Conservation (phyloP, 495 filamentous ascomycete genomes). For the Penicillium nucicola region DNA sequence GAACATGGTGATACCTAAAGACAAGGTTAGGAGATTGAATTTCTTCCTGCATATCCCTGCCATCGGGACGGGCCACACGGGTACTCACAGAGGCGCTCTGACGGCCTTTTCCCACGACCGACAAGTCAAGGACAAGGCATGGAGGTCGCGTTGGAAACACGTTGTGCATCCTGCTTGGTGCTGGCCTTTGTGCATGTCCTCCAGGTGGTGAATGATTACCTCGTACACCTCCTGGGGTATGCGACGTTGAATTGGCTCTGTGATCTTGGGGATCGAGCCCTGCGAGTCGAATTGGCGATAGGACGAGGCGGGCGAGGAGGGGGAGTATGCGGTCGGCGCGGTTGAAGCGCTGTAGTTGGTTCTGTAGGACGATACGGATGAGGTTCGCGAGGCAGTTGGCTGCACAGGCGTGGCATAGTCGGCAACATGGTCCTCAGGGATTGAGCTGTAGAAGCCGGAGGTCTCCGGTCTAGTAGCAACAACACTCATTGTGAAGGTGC, state of each 20-base stretch:
- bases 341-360: slow-evolving; percentile 40
- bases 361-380: slow-evolving; percentile 42
- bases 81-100: slow-evolving; percentile 58
- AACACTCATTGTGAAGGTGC: slow-evolving; percentile 37
- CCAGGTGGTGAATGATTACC: slow-evolving; percentile 51
- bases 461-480: slow-evolving; percentile 42
- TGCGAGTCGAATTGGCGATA: slow-evolving; percentile 38
- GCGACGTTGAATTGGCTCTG: slow-evolving; percentile 44
- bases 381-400: slow-evolving; percentile 31
- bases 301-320: slow-evolving; percentile 34
- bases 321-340: slow-evolving; percentile 37
- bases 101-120: slow-evolving; percentile 67
- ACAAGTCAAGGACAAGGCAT: slow-evolving; percentile 62
- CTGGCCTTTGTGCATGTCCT: slow-evolving; percentile 43
- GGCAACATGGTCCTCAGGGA: slow-evolving; percentile 15
- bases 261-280: slow-evolving; percentile 29
- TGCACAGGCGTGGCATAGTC: slow-evolving; percentile 27
- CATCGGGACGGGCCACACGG: not conserved
- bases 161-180: slow-evolving; percentile 58
- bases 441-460: slow-evolving; percentile 29
- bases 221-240: slow-evolving; percentile 57
- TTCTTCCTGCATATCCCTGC: no score
- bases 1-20: slow-evolving; percentile 64
- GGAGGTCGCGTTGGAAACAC: slow-evolving; percentile 76
- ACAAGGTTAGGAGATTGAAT: slow-evolving; percentile 9